Base-by-base conservation (phyloP, 257 asterid genomes). In the Solanum chmielewskii region DNA sequence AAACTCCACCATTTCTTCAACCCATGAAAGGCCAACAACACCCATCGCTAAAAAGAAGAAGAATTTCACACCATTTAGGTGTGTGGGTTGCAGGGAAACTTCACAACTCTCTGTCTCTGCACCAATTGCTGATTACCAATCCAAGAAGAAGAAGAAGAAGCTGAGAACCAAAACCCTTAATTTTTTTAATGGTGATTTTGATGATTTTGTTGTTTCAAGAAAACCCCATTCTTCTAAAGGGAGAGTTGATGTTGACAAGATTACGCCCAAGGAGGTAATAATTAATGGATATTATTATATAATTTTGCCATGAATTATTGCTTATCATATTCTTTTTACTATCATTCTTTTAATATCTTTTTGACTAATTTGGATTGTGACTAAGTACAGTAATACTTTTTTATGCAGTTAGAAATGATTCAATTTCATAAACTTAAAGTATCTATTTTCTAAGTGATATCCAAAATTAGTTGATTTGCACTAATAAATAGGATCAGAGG, bases 161-260 rank as follows among this genome's bases (percentile, higher is more conserved):
- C 62, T 52, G n/a, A 52, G 62, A 49, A 68, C n/a, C 64, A 85
- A 84, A 41, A 18, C 87, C 81, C 66, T 69, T 4, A 85, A 69
- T 27, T 69, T 62, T 69, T 23, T 49, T 70, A 14, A 25, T 73
- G 31, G 44, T 33, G 75, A 33, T 21, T 93, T 96, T 88, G 96
- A 94, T 60, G 96, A 95, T 90, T 92, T 93, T 90, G 97, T 94
- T 60, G 96, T 94, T 92, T 92, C 97, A 37, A 92, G 92, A 74
- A 93, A 95, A 89, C 94, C 95, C 37, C 86, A 66, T 37, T 86
- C 91, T 69, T 87, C 90, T 7, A 94, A 94, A 87, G 93, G 94
- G 83, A 94, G 90, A 91, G 88, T 90, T 85, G 95, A 94, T 82
- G 92, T 88, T 75, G 92, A 89, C 29, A 91, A 88, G 86, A 89